Conservation (phyloP, 1,139 yeast species). For the Pichia sp. region DNA sequence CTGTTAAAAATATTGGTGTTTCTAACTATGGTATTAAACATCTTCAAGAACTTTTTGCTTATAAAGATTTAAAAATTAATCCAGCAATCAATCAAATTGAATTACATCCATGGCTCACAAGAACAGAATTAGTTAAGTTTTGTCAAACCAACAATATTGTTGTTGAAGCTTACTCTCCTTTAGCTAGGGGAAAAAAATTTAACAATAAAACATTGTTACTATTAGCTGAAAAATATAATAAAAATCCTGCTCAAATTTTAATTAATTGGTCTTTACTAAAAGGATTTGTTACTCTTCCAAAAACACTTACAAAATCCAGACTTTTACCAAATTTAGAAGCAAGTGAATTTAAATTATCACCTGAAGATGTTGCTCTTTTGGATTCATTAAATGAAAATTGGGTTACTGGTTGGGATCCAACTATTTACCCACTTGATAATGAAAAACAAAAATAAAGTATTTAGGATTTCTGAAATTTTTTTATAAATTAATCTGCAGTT, state of each 20-base stretch:
- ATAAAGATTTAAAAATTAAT: conserved; percentile 34
- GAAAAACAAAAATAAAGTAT: too few species aligned
- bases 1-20: conserved; percentile 38
- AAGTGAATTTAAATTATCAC: conserved; percentile 34
- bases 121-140: conserved; percentile 36
- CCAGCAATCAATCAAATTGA: conserved; percentile 51
- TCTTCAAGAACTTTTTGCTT: conserved; percentile 34
- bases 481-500: too few species aligned
- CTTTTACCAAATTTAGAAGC: conserved; percentile 34
- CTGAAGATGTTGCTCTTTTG: conserved; percentile 28
- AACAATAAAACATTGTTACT: conserved; percentile 43
- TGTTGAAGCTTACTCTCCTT: conserved; percentile 54
- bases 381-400: conserved; percentile 21
- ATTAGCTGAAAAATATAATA: conserved; percentile 35
- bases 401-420: conserved; percentile 31
- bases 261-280: conserved; percentile 43
- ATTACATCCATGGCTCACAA: conserved; percentile 45
- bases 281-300: conserved; percentile 63
- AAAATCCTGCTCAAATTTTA: conserved; percentile 39
- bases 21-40: conserved; percentile 40
- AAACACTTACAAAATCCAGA: conserved; percentile 52
- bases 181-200: conserved; percentile 44
- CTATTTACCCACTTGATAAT: conserved; percentile 25
- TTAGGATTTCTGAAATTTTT: too few species aligned
- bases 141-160: conserved; percentile 32